Conservation (phyloP, 257 asterid species). For the Apocynum venetum region DNA sequence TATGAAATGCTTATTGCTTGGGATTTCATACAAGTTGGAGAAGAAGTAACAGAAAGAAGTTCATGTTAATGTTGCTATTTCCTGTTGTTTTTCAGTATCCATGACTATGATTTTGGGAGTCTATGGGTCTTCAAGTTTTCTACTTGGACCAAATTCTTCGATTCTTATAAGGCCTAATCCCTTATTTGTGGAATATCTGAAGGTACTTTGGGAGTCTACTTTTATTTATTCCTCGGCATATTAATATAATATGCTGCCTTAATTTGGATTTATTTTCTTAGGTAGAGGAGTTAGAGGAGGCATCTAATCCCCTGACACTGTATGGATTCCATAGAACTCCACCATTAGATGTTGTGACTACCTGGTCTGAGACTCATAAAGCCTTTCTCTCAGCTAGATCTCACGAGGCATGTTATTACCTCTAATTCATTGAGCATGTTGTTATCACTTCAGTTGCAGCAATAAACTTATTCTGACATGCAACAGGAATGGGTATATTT, state of each 20-base stretch:
- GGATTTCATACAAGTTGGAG: constrained; percentile 2
- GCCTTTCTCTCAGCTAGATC: constrained; percentile 39
- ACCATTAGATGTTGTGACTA: constrained; percentile 41
- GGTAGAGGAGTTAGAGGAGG: constrained; percentile 50
- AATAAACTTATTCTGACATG: constrained; percentile 11
- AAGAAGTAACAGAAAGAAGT: not conserved
- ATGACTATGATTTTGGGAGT: constrained; percentile 59
- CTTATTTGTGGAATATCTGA: constrained; percentile 52
- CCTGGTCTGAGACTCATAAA: constrained; percentile 63
- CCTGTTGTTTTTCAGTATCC: constrained; percentile 18
- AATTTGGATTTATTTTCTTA: constrained; percentile 29
- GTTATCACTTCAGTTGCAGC: constrained; percentile 8
- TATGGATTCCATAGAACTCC: constrained; percentile 61
- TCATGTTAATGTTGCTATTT: not conserved
- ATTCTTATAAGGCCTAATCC: constrained; percentile 59
- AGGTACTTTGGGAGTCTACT: constrained; percentile 39
- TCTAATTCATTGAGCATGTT: constrained; percentile 13
- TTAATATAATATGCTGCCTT: constrained; percentile 5
- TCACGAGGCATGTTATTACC: constrained; percentile 54
- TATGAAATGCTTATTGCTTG: not conserved
- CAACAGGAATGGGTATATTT: constrained; percentile 73
- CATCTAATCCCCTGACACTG: constrained; percentile 38
- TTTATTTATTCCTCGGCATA: constrained; percentile 10
- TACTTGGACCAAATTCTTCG: constrained; percentile 76
- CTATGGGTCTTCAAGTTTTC: constrained; percentile 54